Evolutionary conservation across 2,329 filamentous ascomycete genomes (phyloP).

Genomic region (Aspergillus brasiliensis): DNA sequence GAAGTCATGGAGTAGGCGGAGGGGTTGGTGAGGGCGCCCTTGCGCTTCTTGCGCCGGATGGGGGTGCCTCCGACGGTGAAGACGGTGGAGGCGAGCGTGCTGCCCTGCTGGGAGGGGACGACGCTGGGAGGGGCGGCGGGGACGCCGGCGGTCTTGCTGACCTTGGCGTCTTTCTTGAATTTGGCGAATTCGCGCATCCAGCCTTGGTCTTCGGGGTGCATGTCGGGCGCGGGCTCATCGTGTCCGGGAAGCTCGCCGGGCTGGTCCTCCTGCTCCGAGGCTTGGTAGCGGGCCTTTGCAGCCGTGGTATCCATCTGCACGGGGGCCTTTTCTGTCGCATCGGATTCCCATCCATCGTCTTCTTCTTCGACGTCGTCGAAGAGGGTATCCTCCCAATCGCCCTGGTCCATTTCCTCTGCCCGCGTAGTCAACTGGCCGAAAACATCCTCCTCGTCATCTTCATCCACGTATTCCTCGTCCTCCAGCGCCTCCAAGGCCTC

Average conservation of each 20-base stretch:
- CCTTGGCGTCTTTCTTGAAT: slow-evolving; percentile 77
- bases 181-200: slow-evolving; percentile 94
- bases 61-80: slow-evolving; percentile 66
- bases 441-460: slow-evolving; percentile 76
- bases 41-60: slow-evolving; percentile 82
- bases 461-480: slow-evolving; percentile 89
- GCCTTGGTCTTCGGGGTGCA: slow-evolving; percentile 68
- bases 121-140: slow-evolving; percentile 37
- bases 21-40: slow-evolving; percentile 85
- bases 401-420: slow-evolving; percentile 69
- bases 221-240: slow-evolving; percentile 42
- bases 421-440: slow-evolving; percentile 73
- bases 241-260: slow-evolving; percentile 40
- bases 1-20: slow-evolving; percentile 92
- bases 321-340: slow-evolving; percentile 79
- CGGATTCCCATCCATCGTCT: slow-evolving; percentile 92
- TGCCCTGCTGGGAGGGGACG: slow-evolving; percentile 44
- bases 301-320: slow-evolving; percentile 36
- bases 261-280: slow-evolving; percentile 19
- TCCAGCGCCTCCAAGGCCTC: slow-evolving; percentile 93
- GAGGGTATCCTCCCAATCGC: slow-evolving; percentile 71
- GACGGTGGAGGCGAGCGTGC: slow-evolving; percentile 47
- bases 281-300: slow-evolving; percentile 8
- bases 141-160: slow-evolving; percentile 33
- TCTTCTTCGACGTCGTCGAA: slow-evolving; percentile 54